These are phyloP conservation scores for Evansstolkia leycettana DNA, from an alignment of 495 filamentous ascomycete genomes.

Conservation along the genomic window DNA sequence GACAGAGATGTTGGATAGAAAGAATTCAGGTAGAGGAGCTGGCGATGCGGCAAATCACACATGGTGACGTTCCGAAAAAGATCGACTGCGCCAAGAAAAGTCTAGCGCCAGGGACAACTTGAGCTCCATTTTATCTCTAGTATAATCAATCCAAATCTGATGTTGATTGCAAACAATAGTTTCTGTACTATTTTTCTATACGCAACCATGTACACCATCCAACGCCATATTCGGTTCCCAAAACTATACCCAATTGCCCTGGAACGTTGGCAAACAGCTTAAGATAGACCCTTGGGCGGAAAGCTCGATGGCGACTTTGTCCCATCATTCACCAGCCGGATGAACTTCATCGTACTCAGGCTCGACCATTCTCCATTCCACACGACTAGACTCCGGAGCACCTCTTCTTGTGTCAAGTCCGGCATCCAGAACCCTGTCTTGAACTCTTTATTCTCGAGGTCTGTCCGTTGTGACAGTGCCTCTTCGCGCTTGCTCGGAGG, in stretches of 20 bases:
- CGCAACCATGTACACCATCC: too few relatives aligned
- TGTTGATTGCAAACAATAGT: too few relatives aligned
- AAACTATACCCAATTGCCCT: too few relatives aligned
- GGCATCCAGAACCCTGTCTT: constrained; percentile 72
- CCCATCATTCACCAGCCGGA: constrained; percentile 49
- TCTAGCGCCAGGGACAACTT: constrained; percentile 2
- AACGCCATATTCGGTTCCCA: too few relatives aligned
- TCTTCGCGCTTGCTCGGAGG: constrained; percentile 70
- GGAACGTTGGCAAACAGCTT: constrained; percentile 7
- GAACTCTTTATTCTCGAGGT: constrained; percentile 66
- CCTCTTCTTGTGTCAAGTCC: constrained; percentile 42
- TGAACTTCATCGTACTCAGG: constrained; percentile 46
- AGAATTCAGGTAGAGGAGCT: constrained; percentile 4
- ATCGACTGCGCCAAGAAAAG: constrained; percentile 16
- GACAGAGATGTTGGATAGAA: constrained; percentile 10
- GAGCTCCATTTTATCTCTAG: too few relatives aligned
- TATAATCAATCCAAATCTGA: too few relatives aligned
- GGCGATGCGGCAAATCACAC: too few relatives aligned
- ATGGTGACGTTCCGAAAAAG: constrained; percentile 17
- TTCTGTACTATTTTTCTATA: too few relatives aligned
- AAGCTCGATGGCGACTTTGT: constrained; percentile 45
- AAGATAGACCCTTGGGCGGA: constrained; percentile 53
- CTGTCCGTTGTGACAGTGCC: constrained; percentile 56
- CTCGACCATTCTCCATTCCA: constrained; percentile 56
- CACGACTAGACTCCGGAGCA: constrained; percentile 34